Base-by-base conservation (phyloP, 75 land plant species). In the Picea glauca region DNA sequence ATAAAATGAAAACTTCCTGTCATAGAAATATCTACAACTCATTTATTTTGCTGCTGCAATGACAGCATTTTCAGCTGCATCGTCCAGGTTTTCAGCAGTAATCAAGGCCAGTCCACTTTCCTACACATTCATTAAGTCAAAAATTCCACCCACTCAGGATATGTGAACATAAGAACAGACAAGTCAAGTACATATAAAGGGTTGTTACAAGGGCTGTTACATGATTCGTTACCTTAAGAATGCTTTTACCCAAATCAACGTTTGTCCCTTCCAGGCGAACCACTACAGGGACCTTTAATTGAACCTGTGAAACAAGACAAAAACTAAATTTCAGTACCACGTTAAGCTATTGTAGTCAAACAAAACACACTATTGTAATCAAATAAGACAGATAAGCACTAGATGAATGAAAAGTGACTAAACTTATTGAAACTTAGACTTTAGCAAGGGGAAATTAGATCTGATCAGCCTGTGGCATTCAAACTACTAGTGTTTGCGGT, bases 191-290 rank as follows among this genome's bases (percentile, higher is more conserved):
- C 63, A 62, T 8, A 62, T 60, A 11, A 7, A 20, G 0, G 60
- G 14, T 9, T 9, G 9, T 58, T 9, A 9, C 60, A 54, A 30
- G 17, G 59, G 33, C 4, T 21, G 35, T 57, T 75, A 56, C 14
- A 46, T 9, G 23, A 70, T 70, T 9, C 13, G 17, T 72, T 85
- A 98, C 99, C 99, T 95, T 95, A 23, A 98, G 81, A 76, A 98
- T 98, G 78, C 91, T 86, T 67, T 98, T 98, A n/a, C 99, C 99
- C 61, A 93, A 80, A 72, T 98, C 99, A 76, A 98, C 99, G 80
- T 98, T 98, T 59, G 99, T 98, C 62, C 99, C 99, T 84, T 98
- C 99, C 76, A 98, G 82, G 13, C 99, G 96, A 75, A 98, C 99
- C 73, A 98, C 84, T 18, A 98, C 92, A 31, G 99, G 99, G 62